Evolutionary conservation across 768 basidiomycete genomes (phyloP).

Genomic region (Fomitopsis pulvina): DNA sequence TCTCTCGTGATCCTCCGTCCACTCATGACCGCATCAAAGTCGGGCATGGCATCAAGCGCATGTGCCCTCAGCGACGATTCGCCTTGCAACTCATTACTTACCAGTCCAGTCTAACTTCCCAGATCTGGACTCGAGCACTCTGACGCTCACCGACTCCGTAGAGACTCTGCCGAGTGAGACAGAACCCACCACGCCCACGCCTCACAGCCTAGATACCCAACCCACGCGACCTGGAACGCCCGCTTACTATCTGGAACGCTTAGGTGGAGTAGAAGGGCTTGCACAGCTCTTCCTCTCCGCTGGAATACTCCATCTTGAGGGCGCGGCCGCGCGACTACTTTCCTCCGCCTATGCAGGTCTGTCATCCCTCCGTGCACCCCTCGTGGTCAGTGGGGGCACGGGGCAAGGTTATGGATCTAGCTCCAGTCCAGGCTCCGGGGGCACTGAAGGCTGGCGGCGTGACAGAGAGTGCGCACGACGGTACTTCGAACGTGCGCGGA

Average conservation of each 20-base stretch:
- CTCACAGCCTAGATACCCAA: slow-evolving; percentile 22
- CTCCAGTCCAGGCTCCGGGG: slow-evolving; percentile 35
- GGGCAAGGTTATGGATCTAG: slow-evolving; percentile 2
- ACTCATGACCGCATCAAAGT: slow-evolving; percentile 28
- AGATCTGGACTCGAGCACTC: slow-evolving; percentile 1
- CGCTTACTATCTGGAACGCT: slow-evolving; percentile 55
- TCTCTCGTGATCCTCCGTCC: slow-evolving; percentile 1
- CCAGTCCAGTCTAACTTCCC: slow-evolving; percentile 40
- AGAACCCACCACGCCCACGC: slow-evolving; percentile 8
- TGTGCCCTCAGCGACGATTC: slow-evolving; percentile 70
- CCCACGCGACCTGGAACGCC: slow-evolving; percentile 35
- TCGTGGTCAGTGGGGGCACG: slow-evolving; percentile 32
- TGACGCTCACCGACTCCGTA: slow-evolving; percentile 3
- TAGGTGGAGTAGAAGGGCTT: slow-evolving; percentile 62
- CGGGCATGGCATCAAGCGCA: slow-evolving; percentile 80
- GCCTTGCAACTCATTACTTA: slow-evolving; percentile 68
- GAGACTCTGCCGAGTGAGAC: slow-evolving; percentile 1
- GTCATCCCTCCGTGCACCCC: slow-evolving; percentile 67
- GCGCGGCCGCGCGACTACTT: slow-evolving; percentile 64
- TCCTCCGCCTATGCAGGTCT: slow-evolving; percentile 71
- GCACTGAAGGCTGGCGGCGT: slow-evolving; percentile 66
- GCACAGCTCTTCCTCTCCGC: slow-evolving; percentile 76
- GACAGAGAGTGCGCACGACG: slow-evolving; percentile 65
- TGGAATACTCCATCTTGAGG: slow-evolving; percentile 76
- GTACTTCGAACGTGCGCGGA: slow-evolving; percentile 67